phyloP scores from a whole-genome alignment of 164 flowering plant genomes.

The Tinospora cordifolia region DNA sequence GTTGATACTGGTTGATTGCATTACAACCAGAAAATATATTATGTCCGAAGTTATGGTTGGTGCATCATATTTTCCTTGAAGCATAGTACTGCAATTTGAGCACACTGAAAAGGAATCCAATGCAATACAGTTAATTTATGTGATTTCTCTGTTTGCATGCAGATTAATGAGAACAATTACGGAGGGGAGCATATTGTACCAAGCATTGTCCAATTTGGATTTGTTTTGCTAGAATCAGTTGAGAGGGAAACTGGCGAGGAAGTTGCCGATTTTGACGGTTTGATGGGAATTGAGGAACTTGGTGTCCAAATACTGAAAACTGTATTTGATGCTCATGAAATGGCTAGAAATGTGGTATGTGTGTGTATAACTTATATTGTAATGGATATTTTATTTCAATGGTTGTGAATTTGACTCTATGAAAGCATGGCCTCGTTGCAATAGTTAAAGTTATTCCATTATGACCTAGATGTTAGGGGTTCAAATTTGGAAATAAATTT shows the following conservation, averaged over 20 bases:
- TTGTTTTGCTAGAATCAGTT: conserved; percentile 53
- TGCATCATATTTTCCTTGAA: neutral
- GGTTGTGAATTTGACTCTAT: too few relatives aligned
- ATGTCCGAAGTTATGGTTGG: neutral
- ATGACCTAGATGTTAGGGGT: too few relatives aligned
- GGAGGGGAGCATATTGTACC: conserved; percentile 91
- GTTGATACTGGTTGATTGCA: neutral
- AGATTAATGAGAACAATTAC: conserved; percentile 68
- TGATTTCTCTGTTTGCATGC: neutral
- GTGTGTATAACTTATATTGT: too few relatives aligned
- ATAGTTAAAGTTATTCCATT: too few relatives aligned
- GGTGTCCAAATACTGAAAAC: conserved; percentile 55
- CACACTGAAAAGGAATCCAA: neutral
- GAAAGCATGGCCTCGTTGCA: too few relatives aligned
- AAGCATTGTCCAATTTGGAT: conserved; percentile 57
- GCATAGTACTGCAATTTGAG: neutral
- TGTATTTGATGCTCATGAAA: conserved; percentile 72
- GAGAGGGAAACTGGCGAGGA: conserved; percentile 36
- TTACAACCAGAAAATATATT: neutral
- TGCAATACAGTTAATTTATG: neutral
- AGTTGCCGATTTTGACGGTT: conserved; percentile 29
- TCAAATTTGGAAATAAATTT: too few relatives aligned
- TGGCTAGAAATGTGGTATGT: conserved; percentile 79
- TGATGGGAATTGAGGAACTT: conserved; percentile 59
- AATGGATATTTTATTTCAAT: neutral